Evolutionary conservation across 2,329 filamentous ascomycete species (phyloP), one percentile per base, ranked within the genome.

Genomic region (Sarocladiaceae sp.): DNA sequence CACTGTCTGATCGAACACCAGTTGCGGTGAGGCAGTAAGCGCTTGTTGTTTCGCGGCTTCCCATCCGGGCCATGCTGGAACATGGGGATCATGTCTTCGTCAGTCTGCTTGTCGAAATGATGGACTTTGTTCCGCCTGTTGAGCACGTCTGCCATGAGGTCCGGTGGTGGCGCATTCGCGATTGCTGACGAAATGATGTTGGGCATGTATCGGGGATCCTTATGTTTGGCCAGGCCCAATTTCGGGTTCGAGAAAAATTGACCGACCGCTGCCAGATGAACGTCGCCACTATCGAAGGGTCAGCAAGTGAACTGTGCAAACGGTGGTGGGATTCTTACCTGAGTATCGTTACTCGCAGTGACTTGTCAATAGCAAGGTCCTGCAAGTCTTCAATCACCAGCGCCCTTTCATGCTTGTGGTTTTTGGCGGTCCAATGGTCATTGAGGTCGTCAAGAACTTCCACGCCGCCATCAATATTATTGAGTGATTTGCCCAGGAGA

Each of bases 391-490:
- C 85, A 32, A 98, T 80, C 50, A 97, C 74, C 63, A 87, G 84
- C 50, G 83, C 87, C 42, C 93, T 81, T 65, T 98, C 93, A 20
- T 80, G 74, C 61, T 97, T 98, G 68, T 97, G 90, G 58, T 89
- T 87, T 59, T 88, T 95, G 29, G 91, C 88, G 1, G 91, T 96
- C 93, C 93, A 98, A 60, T 98, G 91, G 62, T 97, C 93, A 59
- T 96, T 91, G 9, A 95, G 68, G 55, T 95, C 89, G 58, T 95
- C 90, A 21, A 95, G 70, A 12, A 97, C 86, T 63, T 97, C 93
- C 5, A 93, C 85, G 15, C 88, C 88, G 18, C 88, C 89, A 57
- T 96, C 90, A 54, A 95, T 90, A 53, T 85, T 85, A 67, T 95
- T 95, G 31, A 95, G 72, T 33, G 94, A 80, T 48, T 78, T 78